Evolutionary conservation across 306 rosid species (phyloP), one percentile per base, ranked within the genome.

Genomic region (Lathyrus oleraceus): DNA sequence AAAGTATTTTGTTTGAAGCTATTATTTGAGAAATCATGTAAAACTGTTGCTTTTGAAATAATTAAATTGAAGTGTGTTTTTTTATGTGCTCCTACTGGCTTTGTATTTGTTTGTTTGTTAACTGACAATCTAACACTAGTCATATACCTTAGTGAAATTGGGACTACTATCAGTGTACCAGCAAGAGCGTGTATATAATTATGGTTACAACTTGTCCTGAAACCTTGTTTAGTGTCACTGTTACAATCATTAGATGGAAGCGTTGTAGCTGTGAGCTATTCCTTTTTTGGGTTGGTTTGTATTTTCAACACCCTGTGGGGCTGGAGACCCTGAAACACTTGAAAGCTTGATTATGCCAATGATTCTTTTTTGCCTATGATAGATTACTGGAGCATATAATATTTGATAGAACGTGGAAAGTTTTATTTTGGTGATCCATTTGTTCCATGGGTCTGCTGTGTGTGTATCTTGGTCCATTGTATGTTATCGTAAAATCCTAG

Each of bases 311-410:
- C 25, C 14, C 21, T 42, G 74, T 25, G 67, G 69, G 67, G 28
- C 52, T 70, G 53, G 19, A 21, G 15, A 54, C 43, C 15, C 54
- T 74, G 35, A 74, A 70, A 51, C 69, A 35, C 39, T 65, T 65
- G 45, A 65, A 70, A 57, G 66, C 19, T 75, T 47, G 39, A 65
- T 17, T 65, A 17, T 25, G 48, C 23, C 13, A 65, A 47, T n/a
- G 28, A 65, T 64, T 69, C 51, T 25, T 58, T 69, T 63, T 62
- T 10, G 49, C 64, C 57, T 68, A 38, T 63, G 12, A 48, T 68
- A 13, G 57, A 68, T 35, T 49, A 5, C 12, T 8, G 14, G 10
- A 10, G 58, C 14, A 19, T 51, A 51, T 51, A 19, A 51, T 51
- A 51, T 51, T 51, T 51, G 28, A 20, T 51, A 28, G 48, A 28